Evolutionary conservation across 2,329 filamentous ascomycete species (phyloP).

Genomic region (Fusarium solani-melongenae): DNA sequence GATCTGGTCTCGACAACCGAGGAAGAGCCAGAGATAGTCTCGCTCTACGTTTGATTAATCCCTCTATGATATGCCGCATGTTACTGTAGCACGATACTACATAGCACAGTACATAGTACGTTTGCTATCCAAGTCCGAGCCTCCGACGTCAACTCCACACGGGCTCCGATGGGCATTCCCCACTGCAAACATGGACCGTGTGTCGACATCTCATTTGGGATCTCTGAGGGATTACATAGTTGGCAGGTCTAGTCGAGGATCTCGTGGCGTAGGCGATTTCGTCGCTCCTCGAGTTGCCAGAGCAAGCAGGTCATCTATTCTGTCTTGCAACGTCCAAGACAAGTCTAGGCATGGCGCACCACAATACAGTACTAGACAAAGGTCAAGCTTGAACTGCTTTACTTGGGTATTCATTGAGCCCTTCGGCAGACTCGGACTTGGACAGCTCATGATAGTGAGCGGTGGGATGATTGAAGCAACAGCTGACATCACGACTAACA

Average conservation of each 20-base stretch:
- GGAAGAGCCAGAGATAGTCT: neutral
- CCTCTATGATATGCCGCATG: neutral
- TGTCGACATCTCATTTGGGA: neutral
- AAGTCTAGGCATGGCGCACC: neutral
- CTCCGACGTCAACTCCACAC: neutral
- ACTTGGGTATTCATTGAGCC: neutral
- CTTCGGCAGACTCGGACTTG: neutral
- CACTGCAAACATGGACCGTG: neutral
- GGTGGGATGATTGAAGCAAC: neutral
- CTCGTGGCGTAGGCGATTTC: neutral
- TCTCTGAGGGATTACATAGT: neutral
- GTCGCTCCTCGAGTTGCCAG: neutral
- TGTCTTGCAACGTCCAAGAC: neutral
- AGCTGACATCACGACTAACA: neutral
- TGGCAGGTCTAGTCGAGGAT: neutral
- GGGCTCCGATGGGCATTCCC: neutral
- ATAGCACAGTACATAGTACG: neutral
- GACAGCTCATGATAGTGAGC: neutral
- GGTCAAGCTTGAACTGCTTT: neutral
- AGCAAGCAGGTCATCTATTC: neutral
- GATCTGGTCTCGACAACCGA: constrained; percentile 15
- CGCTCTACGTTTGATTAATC: neutral
- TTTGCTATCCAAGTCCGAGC: neutral
- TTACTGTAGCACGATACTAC: neutral
- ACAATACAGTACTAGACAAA: neutral